Conservation (phyloP, 1,284 basidiomycete species). For the Sporisorium iseilematis-ciliati region DNA sequence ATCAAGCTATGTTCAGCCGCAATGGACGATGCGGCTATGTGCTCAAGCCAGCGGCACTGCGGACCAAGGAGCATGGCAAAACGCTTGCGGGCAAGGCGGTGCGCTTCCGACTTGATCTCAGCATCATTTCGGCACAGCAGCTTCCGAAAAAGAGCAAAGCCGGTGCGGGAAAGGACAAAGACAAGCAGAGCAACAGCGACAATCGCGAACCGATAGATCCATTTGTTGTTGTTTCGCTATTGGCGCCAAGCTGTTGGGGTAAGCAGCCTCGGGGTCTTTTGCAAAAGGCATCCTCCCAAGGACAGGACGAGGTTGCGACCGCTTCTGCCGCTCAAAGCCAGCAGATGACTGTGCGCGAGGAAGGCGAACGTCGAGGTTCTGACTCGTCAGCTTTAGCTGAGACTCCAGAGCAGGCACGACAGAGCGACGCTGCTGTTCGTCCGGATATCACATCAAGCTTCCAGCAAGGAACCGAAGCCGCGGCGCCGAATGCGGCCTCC, state of each 20-base stretch:
- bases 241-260: constrained; percentile 58
- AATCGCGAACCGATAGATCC: constrained; percentile 57
- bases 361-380: background rate
- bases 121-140: constrained; percentile 90
- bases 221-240: constrained; percentile 54
- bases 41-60: constrained; percentile 85
- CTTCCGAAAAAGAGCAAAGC: constrained; percentile 74
- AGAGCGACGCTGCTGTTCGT: background rate
- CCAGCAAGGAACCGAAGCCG: background rate
- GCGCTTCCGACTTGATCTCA: constrained; percentile 50
- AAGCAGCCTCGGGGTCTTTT: constrained; percentile 44
- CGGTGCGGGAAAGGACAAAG: constrained; percentile 46
- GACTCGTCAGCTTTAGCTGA: background rate
- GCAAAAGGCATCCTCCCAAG: constrained; percentile 16
- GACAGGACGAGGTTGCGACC: background rate
- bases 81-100: constrained; percentile 33
- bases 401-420: background rate
- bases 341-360: background rate
- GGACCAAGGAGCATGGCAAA: constrained; percentile 72
- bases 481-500: background rate
- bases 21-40: constrained; percentile 89
- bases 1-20: constrained; percentile 91
- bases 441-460: background rate
- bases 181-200: constrained; percentile 26
- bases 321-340: constrained; percentile 1